Evolutionary conservation across 768 basidiomycete genomes (phyloP).

Genomic region (Boletus vinaceobasis): DNA sequence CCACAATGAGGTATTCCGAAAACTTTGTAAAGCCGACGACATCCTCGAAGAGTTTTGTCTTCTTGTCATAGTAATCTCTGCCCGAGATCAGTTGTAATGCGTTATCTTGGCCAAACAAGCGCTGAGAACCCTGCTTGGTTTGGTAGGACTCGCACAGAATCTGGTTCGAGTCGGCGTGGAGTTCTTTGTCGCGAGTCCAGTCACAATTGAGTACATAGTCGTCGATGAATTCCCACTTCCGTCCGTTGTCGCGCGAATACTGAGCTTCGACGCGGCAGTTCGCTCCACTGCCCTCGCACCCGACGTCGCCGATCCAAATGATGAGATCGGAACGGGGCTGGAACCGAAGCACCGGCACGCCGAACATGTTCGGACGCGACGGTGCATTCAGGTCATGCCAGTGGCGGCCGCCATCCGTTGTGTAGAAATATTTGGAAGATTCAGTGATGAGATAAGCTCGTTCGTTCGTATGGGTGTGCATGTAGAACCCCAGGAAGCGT

Average conservation of each 20-base stretch:
- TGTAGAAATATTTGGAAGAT: conserved; percentile 61
- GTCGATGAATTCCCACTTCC: conserved; percentile 73
- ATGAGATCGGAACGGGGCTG: conserved; percentile 81
- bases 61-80: conserved; percentile 63
- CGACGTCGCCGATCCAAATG: conserved; percentile 82
- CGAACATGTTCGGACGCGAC: conserved; percentile 73
- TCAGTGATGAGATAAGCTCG: conserved; percentile 90
- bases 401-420: conserved; percentile 72
- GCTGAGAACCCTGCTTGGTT: conserved; percentile 80
- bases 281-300: conserved; percentile 48
- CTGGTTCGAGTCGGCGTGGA: conserved; percentile 79
- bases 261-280: conserved; percentile 74
- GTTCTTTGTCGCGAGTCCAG: conserved; percentile 80
- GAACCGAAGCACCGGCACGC: conserved; percentile 76
- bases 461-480: conserved; percentile 74
- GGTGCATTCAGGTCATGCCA: conserved; percentile 68
- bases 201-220: conserved; percentile 87
- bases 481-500: conserved; percentile 78
- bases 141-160: conserved; percentile 90
- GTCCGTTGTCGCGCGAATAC: conserved; percentile 76
- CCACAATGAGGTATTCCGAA: conserved; percentile 93
- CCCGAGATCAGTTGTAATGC: conserved; percentile 81
- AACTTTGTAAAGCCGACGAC: conserved; percentile 97
- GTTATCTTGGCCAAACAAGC: conserved; percentile 49
- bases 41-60: conserved; percentile 75